phyloP scores from a whole-genome alignment of 805 yeast species.

The Jamesozyma hellenica region DNA sequence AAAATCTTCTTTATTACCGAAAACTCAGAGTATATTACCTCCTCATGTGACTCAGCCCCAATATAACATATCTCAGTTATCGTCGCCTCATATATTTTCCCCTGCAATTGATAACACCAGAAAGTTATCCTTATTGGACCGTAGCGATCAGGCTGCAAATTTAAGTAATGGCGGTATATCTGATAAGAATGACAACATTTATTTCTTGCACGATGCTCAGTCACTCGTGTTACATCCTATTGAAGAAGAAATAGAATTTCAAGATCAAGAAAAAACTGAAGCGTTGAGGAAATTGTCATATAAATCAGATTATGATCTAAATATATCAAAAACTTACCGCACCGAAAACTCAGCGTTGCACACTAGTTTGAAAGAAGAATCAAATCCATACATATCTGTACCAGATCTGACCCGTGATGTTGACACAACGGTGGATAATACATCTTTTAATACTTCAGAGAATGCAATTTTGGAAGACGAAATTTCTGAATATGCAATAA shows the following conservation, averaged over 20 bases:
- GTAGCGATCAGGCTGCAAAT: too few relatives aligned
- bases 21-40: background rate
- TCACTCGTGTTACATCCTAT: too few relatives aligned
- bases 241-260: background rate
- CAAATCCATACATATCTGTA: slow-evolving; percentile 32
- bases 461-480: slow-evolving; percentile 26
- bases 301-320: slow-evolving; percentile 3
- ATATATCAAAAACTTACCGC: background rate
- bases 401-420: slow-evolving; percentile 77
- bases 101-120: slow-evolving; percentile 2
- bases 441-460: slow-evolving; percentile 27
- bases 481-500: slow-evolving; percentile 15
- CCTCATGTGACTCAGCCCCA: background rate
- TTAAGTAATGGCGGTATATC: background rate
- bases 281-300: background rate
- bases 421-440: slow-evolving; percentile 17
- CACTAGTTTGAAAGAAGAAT: background rate
- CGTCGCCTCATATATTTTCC: slow-evolving; percentile 9
- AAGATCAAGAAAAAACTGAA: background rate
- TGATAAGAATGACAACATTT: background rate
- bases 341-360: background rate
- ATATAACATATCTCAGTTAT: background rate
- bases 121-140: background rate
- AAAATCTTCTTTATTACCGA: slow-evolving; percentile 15
- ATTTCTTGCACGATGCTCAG: background rate